phyloP scores from a whole-genome alignment of 2,329 filamentous ascomycete species.

The Ilyonectria robusta region DNA sequence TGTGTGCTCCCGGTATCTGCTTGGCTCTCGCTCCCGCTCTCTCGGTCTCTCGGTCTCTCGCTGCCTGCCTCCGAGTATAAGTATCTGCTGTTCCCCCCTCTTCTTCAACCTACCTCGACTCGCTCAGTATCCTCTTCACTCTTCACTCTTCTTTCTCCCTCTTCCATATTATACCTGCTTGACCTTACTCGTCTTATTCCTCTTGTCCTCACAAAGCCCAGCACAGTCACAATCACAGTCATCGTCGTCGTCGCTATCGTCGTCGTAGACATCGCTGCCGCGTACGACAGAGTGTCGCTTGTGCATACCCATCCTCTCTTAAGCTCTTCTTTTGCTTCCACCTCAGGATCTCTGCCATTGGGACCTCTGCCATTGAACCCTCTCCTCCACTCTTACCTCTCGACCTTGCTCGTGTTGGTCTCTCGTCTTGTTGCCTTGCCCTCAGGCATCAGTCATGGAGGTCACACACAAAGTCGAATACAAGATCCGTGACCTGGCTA shows the following conservation, averaged over 20 bases:
- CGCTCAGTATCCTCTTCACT: slow-evolving; percentile 28
- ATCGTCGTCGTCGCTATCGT: neutral
- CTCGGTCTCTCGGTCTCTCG: neutral
- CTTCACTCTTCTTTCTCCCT: slow-evolving; percentile 11
- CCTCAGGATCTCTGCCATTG: neutral
- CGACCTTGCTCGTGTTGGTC: neutral
- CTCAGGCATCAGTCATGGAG: slow-evolving; percentile 56
- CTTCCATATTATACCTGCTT: neutral
- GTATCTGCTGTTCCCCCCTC: slow-evolving; percentile 40
- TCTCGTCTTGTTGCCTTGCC: neutral
- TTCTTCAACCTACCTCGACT: slow-evolving; percentile 22
- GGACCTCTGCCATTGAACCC: neutral
- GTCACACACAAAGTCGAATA: slow-evolving; percentile 62
- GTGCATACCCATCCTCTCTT: neutral
- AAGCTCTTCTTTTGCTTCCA: neutral
- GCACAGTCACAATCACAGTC: neutral
- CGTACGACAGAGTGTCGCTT: neutral
- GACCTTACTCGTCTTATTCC: neutral
- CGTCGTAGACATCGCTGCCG: neutral
- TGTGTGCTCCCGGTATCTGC: neutral
- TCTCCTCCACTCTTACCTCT: neutral
- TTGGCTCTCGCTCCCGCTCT: neutral
- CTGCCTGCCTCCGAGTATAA: slow-evolving; percentile 40
- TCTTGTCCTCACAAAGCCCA: slow-evolving; percentile 2
- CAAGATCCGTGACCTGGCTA: slow-evolving; percentile 69